These are phyloP conservation scores for Helichrysum umbraculigerum DNA, from an alignment of 129 eudicot genomes.

Conservation along the genomic window DNA sequence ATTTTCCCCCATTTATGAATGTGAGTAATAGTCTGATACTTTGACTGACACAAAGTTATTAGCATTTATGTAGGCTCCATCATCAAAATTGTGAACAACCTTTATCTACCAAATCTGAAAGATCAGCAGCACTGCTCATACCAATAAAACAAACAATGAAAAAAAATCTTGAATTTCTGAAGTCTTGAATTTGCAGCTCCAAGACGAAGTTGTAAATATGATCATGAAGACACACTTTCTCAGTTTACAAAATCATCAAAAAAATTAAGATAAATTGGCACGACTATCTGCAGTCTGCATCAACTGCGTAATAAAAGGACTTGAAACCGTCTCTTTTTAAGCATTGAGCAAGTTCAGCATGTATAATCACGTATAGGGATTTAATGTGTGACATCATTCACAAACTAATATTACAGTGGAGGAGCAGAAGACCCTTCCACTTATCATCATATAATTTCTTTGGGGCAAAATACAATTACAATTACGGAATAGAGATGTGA, in stretches of 20 bases:
- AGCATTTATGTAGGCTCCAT: conserved; percentile 14
- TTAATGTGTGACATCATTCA: not conserved
- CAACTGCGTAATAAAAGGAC: conserved; percentile 77
- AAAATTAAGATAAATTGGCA: conserved; percentile 9
- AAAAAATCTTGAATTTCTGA: too few relatives aligned
- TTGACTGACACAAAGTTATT: conserved; percentile 23
- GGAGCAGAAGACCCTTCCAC: not conserved
- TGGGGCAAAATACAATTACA: too few relatives aligned
- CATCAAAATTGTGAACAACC: conserved; percentile 33
- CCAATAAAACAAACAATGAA: too few relatives aligned
- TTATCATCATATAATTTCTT: not conserved
- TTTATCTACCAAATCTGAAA: conserved; percentile 25
- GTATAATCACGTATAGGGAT: not conserved
- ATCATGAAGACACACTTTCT: conserved; percentile 19
- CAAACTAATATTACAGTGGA: too few relatives aligned
- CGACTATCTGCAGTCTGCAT: conserved; percentile 74
- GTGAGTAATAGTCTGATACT: conserved; percentile 10
- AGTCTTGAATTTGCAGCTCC: too few relatives aligned
- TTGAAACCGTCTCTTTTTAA: conserved; percentile 85
- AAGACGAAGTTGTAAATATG: too few relatives aligned
- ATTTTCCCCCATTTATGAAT: conserved; percentile 1
- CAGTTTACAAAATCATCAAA: conserved; percentile 35
- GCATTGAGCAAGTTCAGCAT: conserved; percentile 89
- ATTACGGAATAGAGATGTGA: too few relatives aligned
- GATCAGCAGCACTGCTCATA: conserved; percentile 11